These are phyloP conservation scores for Quaeritorhiza haematococci DNA, from an alignment of 371 early-diverging fungal species.

Conservation along the genomic window DNA sequence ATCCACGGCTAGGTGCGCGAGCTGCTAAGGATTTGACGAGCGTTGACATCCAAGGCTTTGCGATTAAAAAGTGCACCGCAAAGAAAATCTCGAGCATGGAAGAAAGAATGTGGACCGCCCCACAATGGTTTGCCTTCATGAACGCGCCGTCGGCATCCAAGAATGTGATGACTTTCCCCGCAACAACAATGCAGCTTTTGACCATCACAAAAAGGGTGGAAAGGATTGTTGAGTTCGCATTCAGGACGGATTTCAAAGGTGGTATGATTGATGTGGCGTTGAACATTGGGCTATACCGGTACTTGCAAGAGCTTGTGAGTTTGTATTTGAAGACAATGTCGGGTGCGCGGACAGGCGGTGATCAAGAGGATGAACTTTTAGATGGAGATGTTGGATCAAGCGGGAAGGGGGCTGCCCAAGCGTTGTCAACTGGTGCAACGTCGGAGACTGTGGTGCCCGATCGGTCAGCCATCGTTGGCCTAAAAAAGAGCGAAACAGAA, in stretches of 20 bases:
- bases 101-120: constrained; percentile 33
- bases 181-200: constrained; percentile 41
- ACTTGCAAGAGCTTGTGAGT: constrained; percentile 52
- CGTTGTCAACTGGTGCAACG: no score
- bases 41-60: constrained; percentile 20
- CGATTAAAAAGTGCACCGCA: constrained; percentile 32
- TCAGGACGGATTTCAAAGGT: constrained; percentile 51
- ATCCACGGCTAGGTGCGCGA: no score
- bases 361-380: constrained; percentile 22
- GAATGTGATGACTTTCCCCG: constrained; percentile 60
- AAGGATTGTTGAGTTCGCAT: constrained; percentile 41
- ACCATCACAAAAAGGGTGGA: constrained; percentile 7
- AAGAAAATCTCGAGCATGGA: constrained; percentile 35
- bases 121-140: constrained; percentile 38
- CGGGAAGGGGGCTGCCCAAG: constrained; percentile 51
- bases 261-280: constrained; percentile 70
- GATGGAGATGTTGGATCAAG: constrained; percentile 51
- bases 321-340: constrained; percentile 31
- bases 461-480: no score
- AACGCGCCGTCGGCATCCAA: constrained; percentile 37
- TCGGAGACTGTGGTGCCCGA: no score
- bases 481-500: no score
- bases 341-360: constrained; percentile 43
- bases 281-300: constrained; percentile 66
- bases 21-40: no score